Conservation (phyloP, 257 asterid species). For the Verbascum thapsus region DNA sequence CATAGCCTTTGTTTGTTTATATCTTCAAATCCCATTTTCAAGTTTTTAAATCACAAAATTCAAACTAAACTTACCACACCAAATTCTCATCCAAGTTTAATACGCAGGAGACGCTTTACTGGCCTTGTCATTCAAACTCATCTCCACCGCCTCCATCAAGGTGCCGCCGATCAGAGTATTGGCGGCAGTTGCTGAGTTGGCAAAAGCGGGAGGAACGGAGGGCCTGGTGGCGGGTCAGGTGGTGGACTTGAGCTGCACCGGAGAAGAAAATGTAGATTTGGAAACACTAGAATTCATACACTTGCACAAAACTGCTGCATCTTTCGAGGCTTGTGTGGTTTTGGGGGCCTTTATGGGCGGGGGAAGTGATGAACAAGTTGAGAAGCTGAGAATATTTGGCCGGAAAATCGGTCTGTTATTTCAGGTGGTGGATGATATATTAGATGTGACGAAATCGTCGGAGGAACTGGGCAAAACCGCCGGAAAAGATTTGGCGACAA, state of each 20-base stretch:
- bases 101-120: conserved; percentile 61
- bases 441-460: conserved; percentile 74
- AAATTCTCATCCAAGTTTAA: too few relatives aligned
- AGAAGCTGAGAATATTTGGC: conserved; percentile 57
- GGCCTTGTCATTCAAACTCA: conserved; percentile 57
- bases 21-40: too few relatives aligned
- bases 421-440: conserved; percentile 80
- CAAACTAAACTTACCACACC: too few relatives aligned
- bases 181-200: conserved; percentile 47
- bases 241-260: conserved; percentile 56
- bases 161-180: conserved; percentile 36
- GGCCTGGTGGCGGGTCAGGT: conserved; percentile 89
- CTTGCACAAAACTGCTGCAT: conserved; percentile 73
- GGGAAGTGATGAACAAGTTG: conserved; percentile 49
- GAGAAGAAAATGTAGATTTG: conserved; percentile 44
- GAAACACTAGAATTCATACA: conserved; percentile 66
- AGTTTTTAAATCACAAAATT: too few relatives aligned
- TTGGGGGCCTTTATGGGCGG: conserved; percentile 78
- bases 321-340: conserved; percentile 68
- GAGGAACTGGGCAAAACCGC: conserved; percentile 78
- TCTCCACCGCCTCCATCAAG: conserved; percentile 31
- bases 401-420: conserved; percentile 67
- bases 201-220: conserved; percentile 64
- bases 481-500: conserved; percentile 65
- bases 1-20: too few relatives aligned